Evolutionary conservation across 352 stramenopile genomes (phyloP).

Genomic region (Pythium monospermum): DNA sequence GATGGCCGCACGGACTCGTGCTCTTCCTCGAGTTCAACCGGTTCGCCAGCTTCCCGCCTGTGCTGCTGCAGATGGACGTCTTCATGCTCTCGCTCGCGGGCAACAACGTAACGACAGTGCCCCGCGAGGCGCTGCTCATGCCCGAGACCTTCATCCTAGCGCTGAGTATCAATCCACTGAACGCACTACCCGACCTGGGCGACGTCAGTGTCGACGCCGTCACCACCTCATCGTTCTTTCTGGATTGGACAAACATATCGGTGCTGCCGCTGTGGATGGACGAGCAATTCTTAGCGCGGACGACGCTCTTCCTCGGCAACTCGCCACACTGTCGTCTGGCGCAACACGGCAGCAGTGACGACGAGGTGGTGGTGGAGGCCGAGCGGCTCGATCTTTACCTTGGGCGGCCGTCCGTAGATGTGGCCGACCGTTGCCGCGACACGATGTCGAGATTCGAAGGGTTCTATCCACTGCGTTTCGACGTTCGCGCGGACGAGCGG

Average conservation of each 20-base stretch:
- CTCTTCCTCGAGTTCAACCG: slow-evolving; percentile 8
- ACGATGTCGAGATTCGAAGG: not conserved
- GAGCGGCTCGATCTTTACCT: not conserved
- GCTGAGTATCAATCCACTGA: not conserved
- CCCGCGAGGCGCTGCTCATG: not conserved
- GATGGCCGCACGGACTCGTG: slow-evolving; percentile 4
- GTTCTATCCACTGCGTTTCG: not conserved
- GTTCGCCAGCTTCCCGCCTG: not conserved
- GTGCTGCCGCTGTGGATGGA: slow-evolving; percentile 14
- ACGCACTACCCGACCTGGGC: not conserved
- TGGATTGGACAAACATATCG: slow-evolving; percentile 1
- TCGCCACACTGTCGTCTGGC: not conserved
- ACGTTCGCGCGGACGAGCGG: not conserved
- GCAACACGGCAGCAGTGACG: not conserved
- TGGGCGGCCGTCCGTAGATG: not conserved
- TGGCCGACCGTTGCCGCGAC: not conserved
- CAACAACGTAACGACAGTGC: slow-evolving; percentile 3
- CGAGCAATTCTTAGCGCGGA: slow-evolving; percentile 2
- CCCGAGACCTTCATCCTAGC: not conserved
- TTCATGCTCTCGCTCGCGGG: slow-evolving; percentile 7
- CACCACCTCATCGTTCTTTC: not conserved
- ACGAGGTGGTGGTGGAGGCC: not conserved
- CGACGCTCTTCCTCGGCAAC: slow-evolving; percentile 3
- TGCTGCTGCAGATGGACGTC: not conserved
- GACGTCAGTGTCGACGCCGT: not conserved